Percentiles rank a stretch among this genome's conserved stretches.
Evolutionary conservation across 768 basidiomycete genomes (phyloP).

Genomic region (Trametes elegans): DNA sequence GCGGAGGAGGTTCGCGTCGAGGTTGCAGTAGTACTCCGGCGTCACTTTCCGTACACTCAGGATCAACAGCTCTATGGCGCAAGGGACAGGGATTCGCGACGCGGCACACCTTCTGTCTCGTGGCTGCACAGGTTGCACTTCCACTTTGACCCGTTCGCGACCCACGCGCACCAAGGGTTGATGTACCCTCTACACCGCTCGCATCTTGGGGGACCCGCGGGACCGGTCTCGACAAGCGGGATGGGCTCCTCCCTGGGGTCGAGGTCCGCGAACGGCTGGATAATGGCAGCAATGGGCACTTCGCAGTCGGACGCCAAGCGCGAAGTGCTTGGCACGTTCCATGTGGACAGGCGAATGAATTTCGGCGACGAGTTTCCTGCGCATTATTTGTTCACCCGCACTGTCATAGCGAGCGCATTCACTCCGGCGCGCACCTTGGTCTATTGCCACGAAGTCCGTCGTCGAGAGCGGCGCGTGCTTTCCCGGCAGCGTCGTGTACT

Average conservation of each 20-base stretch:
- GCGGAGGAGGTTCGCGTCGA: constrained; percentile 75
- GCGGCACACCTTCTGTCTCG: constrained; percentile 75
- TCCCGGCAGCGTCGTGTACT: constrained; percentile 61
- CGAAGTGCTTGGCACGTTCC: constrained; percentile 80
- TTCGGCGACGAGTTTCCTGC: constrained; percentile 89
- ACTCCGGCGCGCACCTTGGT: constrained; percentile 64
- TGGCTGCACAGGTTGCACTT: constrained; percentile 87
- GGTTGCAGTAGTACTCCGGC: constrained; percentile 78
- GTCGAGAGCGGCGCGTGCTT: constrained; percentile 79
- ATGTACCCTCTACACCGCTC: constrained; percentile 84
- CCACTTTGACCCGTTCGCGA: constrained; percentile 82
- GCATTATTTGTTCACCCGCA: neutral
- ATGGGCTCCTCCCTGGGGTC: constrained; percentile 76
- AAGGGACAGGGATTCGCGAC: neutral
- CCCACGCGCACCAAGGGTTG: constrained; percentile 91
- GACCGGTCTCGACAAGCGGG: constrained; percentile 71
- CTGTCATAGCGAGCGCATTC: too few relatives aligned
- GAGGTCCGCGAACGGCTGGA: constrained; percentile 90
- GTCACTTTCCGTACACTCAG: constrained; percentile 49
- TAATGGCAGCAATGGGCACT: constrained; percentile 79
- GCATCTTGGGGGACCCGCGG: constrained; percentile 80
- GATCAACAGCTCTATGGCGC: neutral
- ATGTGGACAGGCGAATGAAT: constrained; percentile 85
- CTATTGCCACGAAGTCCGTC: constrained; percentile 84
- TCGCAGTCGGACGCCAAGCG: constrained; percentile 78